Percentiles rank a stretch among this genome's conserved stretches.
These are phyloP conservation scores for Lunasporangiospora selenospora DNA, from an alignment of 192 early-diverging fungal species.

Conservation along the genomic window DNA sequence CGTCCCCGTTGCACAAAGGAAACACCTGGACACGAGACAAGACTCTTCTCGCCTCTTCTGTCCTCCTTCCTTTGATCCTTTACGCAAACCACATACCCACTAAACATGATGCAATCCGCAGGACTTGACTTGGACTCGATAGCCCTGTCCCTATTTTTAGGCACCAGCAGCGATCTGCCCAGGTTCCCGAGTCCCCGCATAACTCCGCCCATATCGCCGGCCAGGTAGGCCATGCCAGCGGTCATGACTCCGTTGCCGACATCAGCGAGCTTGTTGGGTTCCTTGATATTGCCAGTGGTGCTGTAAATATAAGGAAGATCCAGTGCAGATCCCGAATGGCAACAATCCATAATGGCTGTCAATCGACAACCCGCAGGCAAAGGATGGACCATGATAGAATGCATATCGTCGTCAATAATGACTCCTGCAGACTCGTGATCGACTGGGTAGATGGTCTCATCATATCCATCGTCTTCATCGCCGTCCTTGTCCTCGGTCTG, in stretches of 20 bases:
- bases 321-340: slow-evolving; percentile 83
- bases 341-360: slow-evolving; percentile 87
- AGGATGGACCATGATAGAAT: slow-evolving; percentile 74
- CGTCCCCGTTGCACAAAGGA: slow-evolving; percentile 3
- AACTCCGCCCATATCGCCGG: slow-evolving; percentile 50
- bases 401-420: slow-evolving; percentile 80
- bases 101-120: slow-evolving; percentile 83
- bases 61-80: no score
- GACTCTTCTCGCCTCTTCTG: no score
- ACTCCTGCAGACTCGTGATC: slow-evolving; percentile 61
- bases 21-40: not conserved
- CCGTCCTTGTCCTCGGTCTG: slow-evolving; percentile 62
- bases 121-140: slow-evolving; percentile 47
- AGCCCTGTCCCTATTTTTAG: not conserved
- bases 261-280: slow-evolving; percentile 54
- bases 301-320: slow-evolving; percentile 85
- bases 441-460: slow-evolving; percentile 80
- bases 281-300: slow-evolving; percentile 65
- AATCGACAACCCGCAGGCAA: slow-evolving; percentile 70
- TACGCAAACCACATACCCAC: slow-evolving; percentile 55
- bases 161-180: slow-evolving; percentile 48
- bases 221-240: slow-evolving; percentile 57
- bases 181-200: slow-evolving; percentile 45
- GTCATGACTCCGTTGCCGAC: slow-evolving; percentile 52
- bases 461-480: slow-evolving; percentile 81